Base-by-base conservation (phyloP, 306 rosid species). In the Biancaea sappan region DNA sequence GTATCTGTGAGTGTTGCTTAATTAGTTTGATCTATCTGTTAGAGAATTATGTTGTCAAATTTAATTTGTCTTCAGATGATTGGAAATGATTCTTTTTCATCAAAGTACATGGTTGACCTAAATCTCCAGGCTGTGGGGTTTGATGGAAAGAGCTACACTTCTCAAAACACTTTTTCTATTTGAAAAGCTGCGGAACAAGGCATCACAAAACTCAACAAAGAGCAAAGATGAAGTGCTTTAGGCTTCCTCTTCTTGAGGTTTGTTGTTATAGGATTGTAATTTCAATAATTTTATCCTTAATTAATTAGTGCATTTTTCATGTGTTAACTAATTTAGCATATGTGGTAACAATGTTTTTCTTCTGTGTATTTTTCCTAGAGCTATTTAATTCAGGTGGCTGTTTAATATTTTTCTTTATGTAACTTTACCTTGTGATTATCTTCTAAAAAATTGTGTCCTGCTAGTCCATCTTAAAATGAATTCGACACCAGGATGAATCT, bases 141-240 rank as follows among this genome's bases (percentile, higher is more conserved):
- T 4, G 82, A 70, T 32, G 94, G 80, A 26, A 70, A 18, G 4
- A 3, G 1, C 12, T 85, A 72, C 46, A 74, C 85, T n/a, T 73
- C 88, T 1, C 25, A 77, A 2, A 54, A 46, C 29, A 69, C 82
- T 91, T 80, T n/a, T 61, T 0, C 47, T 1, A 66, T 50, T 0
- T 61, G 83, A 26, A 85, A 72, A 78, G 83, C 77, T 1, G 90
- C 94, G 1, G 94, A 88, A 15, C 86, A 91, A 2, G 87, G 83
- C 2, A 89, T 25, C 6, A 87, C 94, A 2, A 84, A 63, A 51
- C 15, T 19, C 38, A 14, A 9, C 48, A 21, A 75, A 56, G 53
- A 43, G 67, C 12, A 79, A 51, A 70, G 74, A 77, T 13, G 88
- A 86, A 59, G 87, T 13, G 2, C 22, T 37, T 64, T n/a, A n/a